Conservation (phyloP, 1,284 basidiomycete species). For the Exobasidium cylindrosporum region DNA sequence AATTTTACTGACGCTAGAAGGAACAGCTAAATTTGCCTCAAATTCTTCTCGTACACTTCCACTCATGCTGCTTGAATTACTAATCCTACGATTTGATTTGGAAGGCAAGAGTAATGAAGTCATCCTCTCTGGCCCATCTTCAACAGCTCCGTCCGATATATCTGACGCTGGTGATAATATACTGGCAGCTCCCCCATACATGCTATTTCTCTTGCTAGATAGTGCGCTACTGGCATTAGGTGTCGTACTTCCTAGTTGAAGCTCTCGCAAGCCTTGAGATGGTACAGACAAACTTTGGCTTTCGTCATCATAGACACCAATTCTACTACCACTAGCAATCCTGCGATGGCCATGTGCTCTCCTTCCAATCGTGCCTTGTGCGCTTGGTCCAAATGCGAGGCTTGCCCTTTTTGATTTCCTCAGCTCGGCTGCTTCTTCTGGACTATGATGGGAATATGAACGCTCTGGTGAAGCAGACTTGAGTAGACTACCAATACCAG, state of each 20-base stretch:
- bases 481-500: not conserved
- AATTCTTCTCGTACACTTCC: slow-evolving; percentile 1
- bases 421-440: not conserved
- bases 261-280: slow-evolving; percentile 4
- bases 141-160: not conserved
- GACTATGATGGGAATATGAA: not conserved
- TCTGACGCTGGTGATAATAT: not conserved
- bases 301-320: slow-evolving; percentile 2
- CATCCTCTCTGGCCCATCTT: not conserved
- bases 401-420: slow-evolving; percentile 14
- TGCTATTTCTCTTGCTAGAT: not conserved
- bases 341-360: slow-evolving; percentile 8
- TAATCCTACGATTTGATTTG: not conserved
- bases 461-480: not conserved
- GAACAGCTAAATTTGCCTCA: not conserved
- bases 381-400: slow-evolving; percentile 13
- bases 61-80: slow-evolving; percentile 10
- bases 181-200: not conserved
- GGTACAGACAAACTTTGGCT: not conserved
- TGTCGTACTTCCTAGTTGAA: not conserved
- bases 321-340: slow-evolving; percentile 8
- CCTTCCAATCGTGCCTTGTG: not conserved
- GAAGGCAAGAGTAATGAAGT: not conserved
- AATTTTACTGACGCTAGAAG: not conserved
- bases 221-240: not conserved